These are phyloP conservation scores for Ophiostoma quercus DNA, from an alignment of 2,329 filamentous ascomycete species.

Conservation along the genomic window DNA sequence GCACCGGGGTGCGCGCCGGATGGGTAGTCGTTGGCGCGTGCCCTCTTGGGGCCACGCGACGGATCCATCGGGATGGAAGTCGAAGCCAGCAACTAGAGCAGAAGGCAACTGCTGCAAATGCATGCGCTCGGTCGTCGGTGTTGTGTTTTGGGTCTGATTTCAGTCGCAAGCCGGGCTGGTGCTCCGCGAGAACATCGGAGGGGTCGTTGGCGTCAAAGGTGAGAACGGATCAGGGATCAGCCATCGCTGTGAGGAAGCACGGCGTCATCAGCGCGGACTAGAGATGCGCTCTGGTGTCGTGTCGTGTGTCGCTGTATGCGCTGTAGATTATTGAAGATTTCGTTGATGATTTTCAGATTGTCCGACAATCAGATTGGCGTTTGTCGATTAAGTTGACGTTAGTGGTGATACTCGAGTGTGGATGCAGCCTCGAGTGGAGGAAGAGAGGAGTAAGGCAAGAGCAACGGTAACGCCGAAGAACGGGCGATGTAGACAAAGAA, in stretches of 20 bases:
- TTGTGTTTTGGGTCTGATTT: neutral
- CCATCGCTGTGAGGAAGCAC: constrained; percentile 1
- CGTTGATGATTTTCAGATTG: neutral
- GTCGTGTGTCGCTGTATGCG: neutral
- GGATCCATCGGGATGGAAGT: constrained; percentile 15
- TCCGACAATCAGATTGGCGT: neutral
- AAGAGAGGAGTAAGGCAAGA: neutral
- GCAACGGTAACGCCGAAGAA: neutral
- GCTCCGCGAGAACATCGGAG: neutral
- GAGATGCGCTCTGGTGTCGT: neutral
- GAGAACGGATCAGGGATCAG: neutral
- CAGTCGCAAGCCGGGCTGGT: neutral
- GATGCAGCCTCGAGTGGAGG: neutral
- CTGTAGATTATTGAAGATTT: neutral
- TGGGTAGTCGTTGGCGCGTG: constrained; percentile 14
- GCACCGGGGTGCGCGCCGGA: neutral
- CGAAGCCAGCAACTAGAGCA: neutral
- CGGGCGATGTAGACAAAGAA: neutral
- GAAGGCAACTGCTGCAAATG: neutral
- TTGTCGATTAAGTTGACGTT: neutral
- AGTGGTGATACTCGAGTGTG: neutral
- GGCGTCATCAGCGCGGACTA: neutral
- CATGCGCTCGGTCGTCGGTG: neutral
- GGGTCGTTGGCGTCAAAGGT: neutral
- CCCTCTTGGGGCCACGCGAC: constrained; percentile 20